Conservation (phyloP, 768 basidiomycete genomes). For the Boletus speciosus region DNA sequence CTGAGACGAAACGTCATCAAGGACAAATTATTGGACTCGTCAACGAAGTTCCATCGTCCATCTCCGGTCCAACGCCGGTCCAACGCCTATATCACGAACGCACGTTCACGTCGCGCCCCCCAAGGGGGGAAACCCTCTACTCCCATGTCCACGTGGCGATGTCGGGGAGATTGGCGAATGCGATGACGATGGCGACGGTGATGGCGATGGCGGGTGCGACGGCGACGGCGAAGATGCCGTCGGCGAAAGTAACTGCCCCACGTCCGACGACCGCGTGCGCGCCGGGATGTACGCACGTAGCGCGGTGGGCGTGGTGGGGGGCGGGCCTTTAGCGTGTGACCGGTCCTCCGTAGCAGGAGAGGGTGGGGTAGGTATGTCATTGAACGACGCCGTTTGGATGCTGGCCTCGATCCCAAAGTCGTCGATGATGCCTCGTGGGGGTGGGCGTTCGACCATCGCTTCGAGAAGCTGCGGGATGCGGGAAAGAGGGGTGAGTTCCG, state of each 20-base stretch:
- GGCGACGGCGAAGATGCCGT: constrained; percentile 23
- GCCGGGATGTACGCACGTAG: constrained; percentile 57
- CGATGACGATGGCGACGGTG: constrained; percentile 1
- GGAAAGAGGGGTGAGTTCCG: background rate
- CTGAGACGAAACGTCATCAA: too few relatives aligned
- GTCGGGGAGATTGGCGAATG: constrained; percentile 9
- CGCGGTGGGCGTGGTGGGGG: constrained; percentile 15
- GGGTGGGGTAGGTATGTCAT: constrained; percentile 6
- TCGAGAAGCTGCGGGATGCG: constrained; percentile 61
- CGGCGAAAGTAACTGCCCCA: background rate
- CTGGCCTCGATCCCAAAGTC: constrained; percentile 47
- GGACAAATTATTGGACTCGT: too few relatives aligned
- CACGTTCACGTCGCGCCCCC: background rate
- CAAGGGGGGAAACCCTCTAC: constrained; percentile 10
- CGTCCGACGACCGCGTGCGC: constrained; percentile 42
- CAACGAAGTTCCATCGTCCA: too few relatives aligned
- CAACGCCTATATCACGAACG: background rate
- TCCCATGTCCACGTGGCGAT: constrained; percentile 4
- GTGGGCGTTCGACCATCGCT: constrained; percentile 83
- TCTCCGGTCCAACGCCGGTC: too few relatives aligned
- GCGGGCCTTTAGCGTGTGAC: constrained; percentile 30
- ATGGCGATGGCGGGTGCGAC: background rate
- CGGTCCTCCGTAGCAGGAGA: constrained; percentile 24
- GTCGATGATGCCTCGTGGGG: constrained; percentile 67
- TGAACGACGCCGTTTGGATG: constrained; percentile 8